Conservation (phyloP, 2,329 filamentous ascomycete genomes). For the Helotiales sp. region DNA sequence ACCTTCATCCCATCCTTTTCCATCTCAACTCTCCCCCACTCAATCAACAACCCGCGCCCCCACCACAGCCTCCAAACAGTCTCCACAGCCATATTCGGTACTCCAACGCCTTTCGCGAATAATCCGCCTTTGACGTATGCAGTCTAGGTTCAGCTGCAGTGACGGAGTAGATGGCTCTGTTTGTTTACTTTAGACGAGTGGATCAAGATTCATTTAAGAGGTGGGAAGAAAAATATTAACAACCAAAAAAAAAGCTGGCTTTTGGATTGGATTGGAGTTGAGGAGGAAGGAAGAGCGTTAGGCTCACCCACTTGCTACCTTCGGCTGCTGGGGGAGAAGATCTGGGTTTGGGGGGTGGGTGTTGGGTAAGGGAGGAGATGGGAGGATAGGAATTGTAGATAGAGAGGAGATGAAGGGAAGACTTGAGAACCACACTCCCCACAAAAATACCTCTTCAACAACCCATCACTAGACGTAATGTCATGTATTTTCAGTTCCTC, state of each 20-base stretch:
- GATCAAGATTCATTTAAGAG: too few species aligned
- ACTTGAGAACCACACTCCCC: constrained; percentile 23
- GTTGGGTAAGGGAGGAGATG: not conserved
- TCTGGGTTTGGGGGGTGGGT: too few species aligned
- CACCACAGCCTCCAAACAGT: constrained; percentile 3
- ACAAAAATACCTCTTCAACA: constrained; percentile 18
- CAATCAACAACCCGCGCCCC: not conserved
- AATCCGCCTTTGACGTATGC: constrained; percentile 11
- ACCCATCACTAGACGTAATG: constrained; percentile 1
- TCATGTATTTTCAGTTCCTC: constrained; percentile 8
- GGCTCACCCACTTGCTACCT: too few species aligned
- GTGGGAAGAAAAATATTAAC: too few species aligned
- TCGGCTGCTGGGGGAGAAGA: too few species aligned
- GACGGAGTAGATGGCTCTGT: constrained; percentile 7
- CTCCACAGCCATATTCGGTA: constrained; percentile 2
- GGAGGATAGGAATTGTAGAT: not conserved
- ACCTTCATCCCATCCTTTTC: too few species aligned
- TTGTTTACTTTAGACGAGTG: too few species aligned
- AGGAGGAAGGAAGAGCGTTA: too few species aligned
- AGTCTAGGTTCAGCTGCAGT: not conserved
- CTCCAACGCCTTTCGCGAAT: not conserved
- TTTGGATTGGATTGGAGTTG: too few species aligned
- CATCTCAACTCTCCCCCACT: not conserved
- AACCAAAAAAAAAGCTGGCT: too few species aligned
- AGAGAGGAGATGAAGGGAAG: not conserved